Conservation (phyloP, 169 alveolate genomes). For the Plasmodium reichenowi region DNA sequence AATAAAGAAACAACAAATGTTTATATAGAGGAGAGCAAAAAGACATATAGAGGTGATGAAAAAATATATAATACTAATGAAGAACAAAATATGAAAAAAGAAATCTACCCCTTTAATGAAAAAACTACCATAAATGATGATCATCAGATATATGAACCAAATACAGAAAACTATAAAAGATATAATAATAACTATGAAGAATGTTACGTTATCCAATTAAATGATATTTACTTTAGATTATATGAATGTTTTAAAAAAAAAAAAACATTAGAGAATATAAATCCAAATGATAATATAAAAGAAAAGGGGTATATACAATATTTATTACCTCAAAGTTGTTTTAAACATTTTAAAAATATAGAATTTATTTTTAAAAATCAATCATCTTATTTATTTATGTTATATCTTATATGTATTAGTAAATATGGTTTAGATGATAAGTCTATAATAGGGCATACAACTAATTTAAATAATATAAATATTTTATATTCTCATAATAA, state of each 20-base stretch:
- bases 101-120: background rate
- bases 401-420: constrained; percentile 64
- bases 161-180: background rate
- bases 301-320: constrained; percentile 19
- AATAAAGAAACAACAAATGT: too few species aligned
- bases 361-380: constrained; percentile 17
- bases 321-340: constrained; percentile 72
- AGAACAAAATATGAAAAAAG: too few species aligned
- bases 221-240: constrained; percentile 58
- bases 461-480: too few species aligned
- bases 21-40: too few species aligned
- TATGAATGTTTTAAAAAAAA: constrained; percentile 36
- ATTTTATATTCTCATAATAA: background rate
- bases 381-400: constrained; percentile 28
- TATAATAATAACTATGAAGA: constrained; percentile 35
- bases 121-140: background rate
- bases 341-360: constrained; percentile 20
- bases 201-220: constrained; percentile 34
- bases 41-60: too few species aligned
- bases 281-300: constrained; percentile 9
- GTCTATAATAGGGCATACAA: background rate
- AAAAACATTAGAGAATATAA: constrained; percentile 11
- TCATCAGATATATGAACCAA: constrained; percentile 11
- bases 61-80: too few species aligned
- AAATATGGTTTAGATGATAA: constrained; percentile 26